Base-by-base conservation (phyloP, 495 filamentous ascomycete species). In the Hypoxylon perforatum region DNA sequence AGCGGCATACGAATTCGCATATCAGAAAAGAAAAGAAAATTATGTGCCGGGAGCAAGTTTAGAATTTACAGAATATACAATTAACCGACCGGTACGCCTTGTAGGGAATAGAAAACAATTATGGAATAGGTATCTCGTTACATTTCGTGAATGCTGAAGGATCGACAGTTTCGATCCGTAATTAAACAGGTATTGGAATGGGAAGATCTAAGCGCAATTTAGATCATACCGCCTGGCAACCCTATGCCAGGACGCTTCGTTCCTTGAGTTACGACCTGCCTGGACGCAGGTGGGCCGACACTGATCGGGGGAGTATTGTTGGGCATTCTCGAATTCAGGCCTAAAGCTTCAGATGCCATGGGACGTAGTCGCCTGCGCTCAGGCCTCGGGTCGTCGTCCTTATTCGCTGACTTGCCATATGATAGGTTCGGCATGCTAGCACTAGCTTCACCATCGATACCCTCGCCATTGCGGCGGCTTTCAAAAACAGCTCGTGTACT, bases 311-410 rank as follows among this genome's bases (percentile, higher is more conserved):
- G 68, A 33, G 69, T 74, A 38, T 75, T 85, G 75, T 69, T 68
- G 79, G 72, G 45, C 70, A 73, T 30, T 74, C 15, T 80, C 4
- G 65, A 75, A 52, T 78, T 79, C 65, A 82, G 44, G 30, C 75
- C 80, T 14, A 76, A 80, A 10, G 76, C 78, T 63, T 83, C 83
- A 64, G 80, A 84, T 19, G 77, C 81, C 25, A 74, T 73, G 57
- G 90, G 87, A 67, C 86, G 83, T 4, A 88, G 75, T 44, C 82
- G 78, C 36, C 83, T 78, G 30, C 83, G 80, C 18, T 73, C 52
- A 66, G 77, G 64, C 64, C 65, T 36, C 66, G 74, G 21, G 72
- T 82, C 73, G 67, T 84, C 70, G 5, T 89, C 87, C 7, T 76
- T 76, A 49, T 74, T 59, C 0, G 50, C 45, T 11, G 71, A 69